These are phyloP conservation scores for Auriscalpium microsporum DNA, from an alignment of 768 basidiomycete species.

Conservation along the genomic window DNA sequence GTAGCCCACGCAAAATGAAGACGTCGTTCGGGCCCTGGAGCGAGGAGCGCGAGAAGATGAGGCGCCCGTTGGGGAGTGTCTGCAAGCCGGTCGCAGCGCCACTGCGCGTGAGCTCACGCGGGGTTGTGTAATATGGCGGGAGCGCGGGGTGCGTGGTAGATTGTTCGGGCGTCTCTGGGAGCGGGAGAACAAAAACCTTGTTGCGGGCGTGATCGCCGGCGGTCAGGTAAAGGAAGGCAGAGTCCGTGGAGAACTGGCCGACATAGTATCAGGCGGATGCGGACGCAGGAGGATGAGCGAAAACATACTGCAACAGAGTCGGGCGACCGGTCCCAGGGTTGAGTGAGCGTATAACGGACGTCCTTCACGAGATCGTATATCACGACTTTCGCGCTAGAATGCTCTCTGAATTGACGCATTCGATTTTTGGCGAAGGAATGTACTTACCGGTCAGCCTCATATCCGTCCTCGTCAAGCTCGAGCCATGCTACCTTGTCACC, in stretches of 20 bases:
- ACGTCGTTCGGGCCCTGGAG: slow-evolving; percentile 76
- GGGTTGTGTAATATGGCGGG: slow-evolving; percentile 36
- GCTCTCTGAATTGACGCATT: too few relatives aligned
- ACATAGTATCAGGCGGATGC: neutral
- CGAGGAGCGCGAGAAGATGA: slow-evolving; percentile 69
- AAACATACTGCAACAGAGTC: slow-evolving; percentile 45
- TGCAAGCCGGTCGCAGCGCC: slow-evolving; percentile 57
- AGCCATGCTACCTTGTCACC: slow-evolving; percentile 80
- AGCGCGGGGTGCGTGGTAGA: slow-evolving; percentile 46
- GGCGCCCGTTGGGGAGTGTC: slow-evolving; percentile 45
- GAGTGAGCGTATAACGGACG: slow-evolving; percentile 67
- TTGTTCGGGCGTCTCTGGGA: slow-evolving; percentile 51
- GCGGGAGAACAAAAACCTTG: slow-evolving; percentile 63
- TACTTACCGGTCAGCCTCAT: slow-evolving; percentile 73
- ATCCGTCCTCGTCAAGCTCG: slow-evolving; percentile 80
- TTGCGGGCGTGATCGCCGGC: slow-evolving; percentile 72
- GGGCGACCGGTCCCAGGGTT: slow-evolving; percentile 81
- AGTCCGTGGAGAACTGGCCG: slow-evolving; percentile 65
- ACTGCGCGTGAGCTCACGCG: slow-evolving; percentile 49
- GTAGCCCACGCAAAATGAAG: slow-evolving; percentile 49
- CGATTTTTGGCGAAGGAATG: neutral
- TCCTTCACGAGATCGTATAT: slow-evolving; percentile 65
- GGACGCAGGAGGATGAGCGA: neutral
- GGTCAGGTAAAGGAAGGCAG: slow-evolving; percentile 58
- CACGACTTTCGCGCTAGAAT: slow-evolving; percentile 59